These are phyloP conservation scores for Kurtzmaniella natalensis DNA, from an alignment of 1,139 yeast genomes.

Conservation along the genomic window DNA sequence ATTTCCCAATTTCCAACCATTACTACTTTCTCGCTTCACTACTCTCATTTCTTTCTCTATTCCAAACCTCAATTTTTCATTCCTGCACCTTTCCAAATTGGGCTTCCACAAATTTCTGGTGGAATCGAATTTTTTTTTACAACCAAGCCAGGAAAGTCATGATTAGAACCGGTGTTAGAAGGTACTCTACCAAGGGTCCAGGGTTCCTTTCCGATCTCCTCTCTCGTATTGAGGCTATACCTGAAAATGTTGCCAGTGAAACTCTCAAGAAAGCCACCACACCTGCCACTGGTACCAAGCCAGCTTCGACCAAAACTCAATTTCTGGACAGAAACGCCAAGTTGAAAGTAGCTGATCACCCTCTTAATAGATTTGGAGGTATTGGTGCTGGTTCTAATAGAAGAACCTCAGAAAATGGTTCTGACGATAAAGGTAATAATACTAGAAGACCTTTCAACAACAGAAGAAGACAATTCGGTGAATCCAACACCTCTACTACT, in stretches of 20 bases:
- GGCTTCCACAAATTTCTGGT: not conserved
- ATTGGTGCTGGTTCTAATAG: conserved; percentile 8
- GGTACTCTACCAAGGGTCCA: conserved; percentile 11
- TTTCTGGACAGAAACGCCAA: conserved; percentile 7
- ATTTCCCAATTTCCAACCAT: too few species aligned
- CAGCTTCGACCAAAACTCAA: not conserved
- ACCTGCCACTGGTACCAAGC: not conserved
- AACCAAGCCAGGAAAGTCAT: not conserved
- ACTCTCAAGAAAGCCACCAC: conserved; percentile 1
- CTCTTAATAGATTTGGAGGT: conserved; percentile 12
- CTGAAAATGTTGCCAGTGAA: conserved; percentile 6
- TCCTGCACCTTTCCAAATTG: not conserved
- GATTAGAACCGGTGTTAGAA: conserved; percentile 8
- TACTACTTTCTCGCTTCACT: too few species aligned
- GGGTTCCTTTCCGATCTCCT: conserved; percentile 28
- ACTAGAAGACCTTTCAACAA: not conserved
- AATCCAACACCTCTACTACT: not conserved
- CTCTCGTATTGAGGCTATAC: conserved; percentile 27
- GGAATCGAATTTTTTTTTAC: not conserved
- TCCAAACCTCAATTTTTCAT: too few species aligned
- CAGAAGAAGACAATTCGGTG: not conserved
- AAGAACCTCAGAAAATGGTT: conserved; percentile 4
- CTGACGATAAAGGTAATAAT: not conserved
- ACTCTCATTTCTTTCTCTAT: not conserved
- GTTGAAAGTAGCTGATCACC: conserved; percentile 19